Base-by-base conservation (phyloP, 768 basidiomycete genomes). In the Tephrocybe sp. region DNA sequence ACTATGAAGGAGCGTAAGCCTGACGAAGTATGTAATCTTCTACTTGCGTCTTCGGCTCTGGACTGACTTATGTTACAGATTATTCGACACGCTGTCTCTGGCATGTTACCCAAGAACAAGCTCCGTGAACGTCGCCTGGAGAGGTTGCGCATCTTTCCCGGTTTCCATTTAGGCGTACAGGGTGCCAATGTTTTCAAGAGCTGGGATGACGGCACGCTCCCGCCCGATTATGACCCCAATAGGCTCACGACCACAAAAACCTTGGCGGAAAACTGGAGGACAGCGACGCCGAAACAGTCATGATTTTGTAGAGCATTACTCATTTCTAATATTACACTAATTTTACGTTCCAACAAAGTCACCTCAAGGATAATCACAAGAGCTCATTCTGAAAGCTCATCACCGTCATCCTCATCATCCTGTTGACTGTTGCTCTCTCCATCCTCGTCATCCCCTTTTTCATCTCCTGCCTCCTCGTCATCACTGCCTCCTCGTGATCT, bases 81-180 rank as follows among this genome's bases (percentile, higher is more conserved):
- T 58, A 92, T 99, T 50, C 85, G 92, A 11, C 83, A 92, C 56
- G 97, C 97, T 3, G 97, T 99, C 4, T 89, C 96, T 9, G 92
- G 96, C 60, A 99, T 99, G 97, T 76, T 99, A 47, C 97, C 96
- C 27, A 99, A 98, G 72, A 99, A 99, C 76, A 95, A 89, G 55
- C 83, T 97, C 53, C 83, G 97, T 21, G 90, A 96, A 39, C 78
- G 90, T 38, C 80, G 97, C 28, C 69, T 99, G 41, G 92, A 90
- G 51, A 76, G 97, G 47, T 75, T 99, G 41, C 87, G 89, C 53
- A 89, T 98, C 56, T 98, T 95, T 62, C 82, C 89, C 32, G 89
- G 81, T 9, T 71, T 83, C 43, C 80, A 89, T 54, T 86, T 87
- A 76, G 89, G 89, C 19, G 82, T 85, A 11, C 78, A 92, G 52